Percentiles rank a stretch among this genome's conserved stretches.
These are phyloP conservation scores for Kazachstania kunashirensis DNA, from an alignment of 805 yeast genomes.

Conservation along the genomic window DNA sequence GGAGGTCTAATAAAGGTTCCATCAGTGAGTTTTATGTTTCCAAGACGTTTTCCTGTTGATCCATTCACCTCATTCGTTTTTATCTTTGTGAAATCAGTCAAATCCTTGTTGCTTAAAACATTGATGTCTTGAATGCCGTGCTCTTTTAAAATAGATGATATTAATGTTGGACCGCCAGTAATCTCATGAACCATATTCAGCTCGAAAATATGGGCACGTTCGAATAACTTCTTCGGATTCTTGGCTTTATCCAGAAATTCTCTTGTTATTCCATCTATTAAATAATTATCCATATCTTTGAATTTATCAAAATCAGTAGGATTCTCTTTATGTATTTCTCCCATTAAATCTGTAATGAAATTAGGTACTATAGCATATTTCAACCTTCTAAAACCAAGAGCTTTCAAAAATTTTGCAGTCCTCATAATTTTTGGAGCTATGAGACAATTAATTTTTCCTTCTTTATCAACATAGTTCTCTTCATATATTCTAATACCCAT, in stretches of 20 bases:
- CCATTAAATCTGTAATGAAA: conserved; percentile 41
- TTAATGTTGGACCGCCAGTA: conserved; percentile 22
- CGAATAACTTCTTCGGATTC: conserved; percentile 18
- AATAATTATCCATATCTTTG: conserved; percentile 19
- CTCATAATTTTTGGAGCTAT: conserved; percentile 77
- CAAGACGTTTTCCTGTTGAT: neutral
- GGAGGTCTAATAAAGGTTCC: conserved; percentile 5
- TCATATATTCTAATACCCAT: conserved; percentile 48
- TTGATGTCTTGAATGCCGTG: conserved; percentile 23
- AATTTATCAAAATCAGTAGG: conserved; percentile 8
- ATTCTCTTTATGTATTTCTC: conserved; percentile 14
- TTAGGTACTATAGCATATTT: conserved; percentile 45
- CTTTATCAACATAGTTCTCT: conserved; percentile 18
- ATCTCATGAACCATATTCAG: conserved; percentile 24
- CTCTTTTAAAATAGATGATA: conserved; percentile 20
- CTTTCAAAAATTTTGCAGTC: conserved; percentile 76
- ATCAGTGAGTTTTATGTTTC: neutral
- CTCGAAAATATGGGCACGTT: conserved; percentile 15
- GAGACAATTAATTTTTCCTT: conserved; percentile 35
- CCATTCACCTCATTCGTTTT: conserved; percentile 1
- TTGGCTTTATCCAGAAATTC: conserved; percentile 13
- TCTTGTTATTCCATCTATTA: conserved; percentile 28
- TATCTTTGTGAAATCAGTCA: conserved; percentile 9
- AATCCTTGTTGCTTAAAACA: conserved; percentile 9
- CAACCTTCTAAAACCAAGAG: conserved; percentile 47